phyloP scores from a whole-genome alignment of 148 eudicot species.

The Rhododendron vialii region DNA sequence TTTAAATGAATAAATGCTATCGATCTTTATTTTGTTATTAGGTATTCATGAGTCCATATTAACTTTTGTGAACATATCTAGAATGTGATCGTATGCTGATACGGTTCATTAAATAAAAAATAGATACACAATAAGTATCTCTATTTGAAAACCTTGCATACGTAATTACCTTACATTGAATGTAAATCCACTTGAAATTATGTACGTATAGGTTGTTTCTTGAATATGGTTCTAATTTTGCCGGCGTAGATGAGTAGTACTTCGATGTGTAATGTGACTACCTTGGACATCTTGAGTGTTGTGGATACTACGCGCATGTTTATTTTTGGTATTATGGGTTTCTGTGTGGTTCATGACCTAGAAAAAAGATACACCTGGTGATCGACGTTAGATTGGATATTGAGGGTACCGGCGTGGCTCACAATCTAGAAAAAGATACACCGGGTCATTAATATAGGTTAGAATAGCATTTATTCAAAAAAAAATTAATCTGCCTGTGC shows the following conservation, averaged over 20 bases:
- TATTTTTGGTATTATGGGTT: neutral
- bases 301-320: neutral
- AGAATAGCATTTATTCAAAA: neutral
- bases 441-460: neutral
- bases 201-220: neutral
- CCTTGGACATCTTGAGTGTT: neutral
- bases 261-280: neutral
- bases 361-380: neutral
- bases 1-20: neutral
- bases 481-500: too few relatives aligned
- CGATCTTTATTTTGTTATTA: neutral
- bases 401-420: neutral
- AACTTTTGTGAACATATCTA: neutral
- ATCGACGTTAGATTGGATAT: neutral
- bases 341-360: neutral
- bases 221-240: neutral
- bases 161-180: neutral
- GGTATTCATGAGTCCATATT: neutral
- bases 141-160: neutral
- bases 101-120: neutral
- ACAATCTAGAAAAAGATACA: neutral
- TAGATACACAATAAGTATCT: neutral
- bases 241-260: neutral
- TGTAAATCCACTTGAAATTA: neutral
- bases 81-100: neutral